Base-by-base conservation (phyloP, 2,329 filamentous ascomycete species). In the Rhexocercosporidium sp. region DNA sequence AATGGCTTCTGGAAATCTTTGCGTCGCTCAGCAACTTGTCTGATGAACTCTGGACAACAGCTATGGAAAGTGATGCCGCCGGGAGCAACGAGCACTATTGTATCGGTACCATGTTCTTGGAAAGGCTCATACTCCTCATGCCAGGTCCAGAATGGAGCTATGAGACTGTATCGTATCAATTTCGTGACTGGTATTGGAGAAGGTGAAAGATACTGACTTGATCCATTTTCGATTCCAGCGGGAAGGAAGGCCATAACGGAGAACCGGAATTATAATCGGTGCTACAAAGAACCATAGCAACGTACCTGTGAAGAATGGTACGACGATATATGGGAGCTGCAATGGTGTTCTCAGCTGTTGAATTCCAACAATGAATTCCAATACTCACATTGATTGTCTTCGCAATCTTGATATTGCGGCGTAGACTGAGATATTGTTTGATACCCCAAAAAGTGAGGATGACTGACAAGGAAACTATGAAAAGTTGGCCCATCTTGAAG, bases 11-110 rank as follows among this genome's bases (percentile, higher is more conserved):
- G 65, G 62, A 75, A 75, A 20, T 74, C 72, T 37, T 69, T 70
- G 7, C 70, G 66, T 12, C 69, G 66, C 20, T 39, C 56, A 25
- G 67, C 67, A 57, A 74, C 68, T 57, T 74, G 72, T 22, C 70
- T 54, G 27, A 74, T 70, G n/a, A 72, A 67, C 49, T 71, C 69
- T 6, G 71, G 70, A 75, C 88, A 87, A 49, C 86, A 85, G 4
- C 87, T 87, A 69, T 83, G 84, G 53, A 91, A 72, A 14, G 82
- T 75, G 18, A 88, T 80, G 44, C 76, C 77, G 5, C 80, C 79
- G 0, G 90, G 88, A 0, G 86, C 83, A 8, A 88, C 88, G n/a
- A 88, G 71, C 14, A 92, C 71, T 73, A 92, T 89, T 16, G 84
- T 82, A 71, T 92, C 88, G 31, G 41, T 65, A 3, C 31, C 44